A percentile compares a stretch with the other conserved stretches of the same genome.
These are phyloP conservation scores for Piromyces sp. DNA, from an alignment of 192 early-diverging fungal genomes.

Conservation along the genomic window DNA sequence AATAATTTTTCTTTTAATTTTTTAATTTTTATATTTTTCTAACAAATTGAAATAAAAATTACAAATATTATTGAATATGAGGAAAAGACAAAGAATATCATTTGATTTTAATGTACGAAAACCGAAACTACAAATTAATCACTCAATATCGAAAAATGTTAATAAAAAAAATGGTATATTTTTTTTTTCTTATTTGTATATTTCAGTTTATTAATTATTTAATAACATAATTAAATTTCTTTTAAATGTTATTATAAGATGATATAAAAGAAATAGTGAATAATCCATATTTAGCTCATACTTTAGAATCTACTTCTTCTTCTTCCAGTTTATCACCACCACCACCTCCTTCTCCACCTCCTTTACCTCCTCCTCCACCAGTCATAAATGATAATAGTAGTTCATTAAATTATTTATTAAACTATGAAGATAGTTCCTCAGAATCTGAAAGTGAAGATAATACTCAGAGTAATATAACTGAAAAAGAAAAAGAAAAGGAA, in stretches of 20 bases:
- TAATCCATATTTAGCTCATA: neutral
- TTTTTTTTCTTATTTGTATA: too few species aligned
- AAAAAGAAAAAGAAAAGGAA: neutral
- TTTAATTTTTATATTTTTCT: neutral
- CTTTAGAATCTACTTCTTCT: neutral
- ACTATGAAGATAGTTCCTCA: neutral
- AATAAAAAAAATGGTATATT: constrained; percentile 6
- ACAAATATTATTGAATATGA: neutral
- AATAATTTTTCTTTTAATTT: neutral
- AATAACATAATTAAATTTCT: neutral
- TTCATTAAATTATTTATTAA: neutral
- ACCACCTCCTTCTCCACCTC: neutral
- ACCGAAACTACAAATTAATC: neutral
- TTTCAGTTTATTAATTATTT: neutral
- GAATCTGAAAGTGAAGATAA: neutral
- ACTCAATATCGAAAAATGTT: neutral
- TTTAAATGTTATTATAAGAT: neutral
- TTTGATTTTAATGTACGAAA: neutral
- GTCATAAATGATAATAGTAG: neutral
- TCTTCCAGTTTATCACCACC: neutral
- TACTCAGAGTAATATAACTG: neutral
- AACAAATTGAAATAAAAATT: too few species aligned
- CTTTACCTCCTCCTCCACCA: neutral
- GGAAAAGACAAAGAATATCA: neutral
- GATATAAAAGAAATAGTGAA: neutral